These are phyloP conservation scores for Babesia divergens DNA, from an alignment of 169 alveolate species.

Conservation along the genomic window DNA sequence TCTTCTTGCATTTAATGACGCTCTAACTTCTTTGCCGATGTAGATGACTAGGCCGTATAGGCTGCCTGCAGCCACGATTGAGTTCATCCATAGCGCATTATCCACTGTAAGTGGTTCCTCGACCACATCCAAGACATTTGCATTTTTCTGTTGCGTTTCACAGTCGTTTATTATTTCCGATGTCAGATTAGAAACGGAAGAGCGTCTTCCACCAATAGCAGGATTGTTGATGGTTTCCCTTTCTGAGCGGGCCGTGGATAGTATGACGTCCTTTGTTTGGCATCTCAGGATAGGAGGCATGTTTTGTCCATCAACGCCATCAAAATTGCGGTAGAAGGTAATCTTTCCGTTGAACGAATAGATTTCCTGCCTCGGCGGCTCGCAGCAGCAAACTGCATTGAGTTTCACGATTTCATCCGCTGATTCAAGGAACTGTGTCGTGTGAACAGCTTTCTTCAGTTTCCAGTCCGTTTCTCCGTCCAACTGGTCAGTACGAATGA, in stretches of 20 bases:
- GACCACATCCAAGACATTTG: not conserved
- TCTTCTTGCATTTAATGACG: conserved; percentile 75
- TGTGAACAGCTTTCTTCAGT: conserved; percentile 88
- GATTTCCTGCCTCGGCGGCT: conserved; percentile 85
- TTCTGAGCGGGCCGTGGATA: not conserved
- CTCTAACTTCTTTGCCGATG: conserved; percentile 89
- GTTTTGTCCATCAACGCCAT: not conserved
- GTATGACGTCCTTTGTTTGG: not conserved
- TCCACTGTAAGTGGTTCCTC: conserved; percentile 77
- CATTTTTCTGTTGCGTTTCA: too few relatives aligned
- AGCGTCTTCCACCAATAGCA: not conserved
- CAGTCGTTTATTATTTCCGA: not conserved
- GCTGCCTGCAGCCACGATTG: conserved; percentile 93
- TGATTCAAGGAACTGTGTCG: conserved; percentile 77
- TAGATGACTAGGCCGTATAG: conserved; percentile 89
- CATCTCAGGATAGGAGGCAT: not conserved
- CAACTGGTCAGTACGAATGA: conserved; percentile 96
- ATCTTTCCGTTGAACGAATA: conserved; percentile 84
- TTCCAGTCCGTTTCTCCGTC: conserved; percentile 99
- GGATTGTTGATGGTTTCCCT: not conserved
- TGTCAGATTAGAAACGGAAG: not conserved
- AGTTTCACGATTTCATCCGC: conserved; percentile 70
- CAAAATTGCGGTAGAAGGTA: conserved; percentile 63
- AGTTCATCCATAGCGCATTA: conserved; percentile 93
- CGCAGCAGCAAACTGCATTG: conserved; percentile 72